Base-by-base conservation (phyloP, 129 eudicot species). In the Chrysanthemum makinoi region DNA sequence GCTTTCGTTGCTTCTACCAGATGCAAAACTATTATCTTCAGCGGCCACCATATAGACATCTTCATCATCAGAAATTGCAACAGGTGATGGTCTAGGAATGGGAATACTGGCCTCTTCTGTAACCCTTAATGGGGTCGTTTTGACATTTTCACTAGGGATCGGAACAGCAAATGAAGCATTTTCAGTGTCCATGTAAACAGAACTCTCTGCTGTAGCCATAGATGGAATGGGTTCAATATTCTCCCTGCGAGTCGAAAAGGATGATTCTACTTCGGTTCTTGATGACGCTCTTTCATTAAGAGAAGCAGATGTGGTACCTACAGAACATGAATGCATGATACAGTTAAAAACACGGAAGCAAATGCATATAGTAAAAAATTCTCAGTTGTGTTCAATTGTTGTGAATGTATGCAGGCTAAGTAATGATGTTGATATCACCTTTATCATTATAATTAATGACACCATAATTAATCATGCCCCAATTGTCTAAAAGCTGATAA, bases 31-130 rank as follows among this genome's bases (percentile, higher is more conserved):
- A 63, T 70, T 78, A 17, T 84, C 87, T 53, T 75, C 62, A 19
- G 70, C 77, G 68, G 81, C 80, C 73, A 46, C 83, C 85, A 90
- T 72, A 52, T 79, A 72, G 56, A 69, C 68, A 63, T 90, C 88
- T 49, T 83, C 85, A 51, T 60, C 80, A 68, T 82, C 85, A 9
- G 77, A 75, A 53, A 69, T 59, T 48, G 59, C 79, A 57, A 77
- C 65, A 80, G 77, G 66, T 33, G 79, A 65, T 52, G 50, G 73
- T 73, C 65, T 18, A 14, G 26, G 67, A 58, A 74, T 16, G 56
- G 80, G 76, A 74, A 19, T 50, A 1, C 58, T 60, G 47, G 76
- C 48, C 46, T 74, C 84, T 77, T 87, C 84, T 68, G 72, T 56
- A 66, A 67, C 64, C 48, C 59, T 54, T 3, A 58, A 22, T 12